Conservation (phyloP, 2,329 filamentous ascomycete species). For the Fusarium sarcochroum region DNA sequence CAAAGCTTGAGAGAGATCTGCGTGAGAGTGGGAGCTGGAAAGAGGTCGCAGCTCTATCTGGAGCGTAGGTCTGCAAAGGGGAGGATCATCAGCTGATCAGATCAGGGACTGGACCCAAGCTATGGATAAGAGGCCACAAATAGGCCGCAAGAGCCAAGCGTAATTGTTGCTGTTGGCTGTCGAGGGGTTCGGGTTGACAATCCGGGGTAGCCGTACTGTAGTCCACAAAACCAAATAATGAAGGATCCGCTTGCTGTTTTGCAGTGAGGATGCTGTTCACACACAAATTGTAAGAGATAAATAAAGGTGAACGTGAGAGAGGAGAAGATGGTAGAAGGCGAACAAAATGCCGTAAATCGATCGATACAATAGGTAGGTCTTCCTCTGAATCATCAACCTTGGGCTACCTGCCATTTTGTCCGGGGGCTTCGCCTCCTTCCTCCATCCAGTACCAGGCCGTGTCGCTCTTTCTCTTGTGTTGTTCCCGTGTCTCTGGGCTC, state of each 20-base stretch:
- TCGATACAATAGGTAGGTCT: constrained; percentile 1
- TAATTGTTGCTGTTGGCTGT: constrained; percentile 43
- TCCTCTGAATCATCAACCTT: constrained; percentile 11
- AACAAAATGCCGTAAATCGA: constrained; percentile 3
- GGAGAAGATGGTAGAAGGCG: background rate
- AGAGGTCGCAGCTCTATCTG: constrained; percentile 46
- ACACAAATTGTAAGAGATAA: constrained; percentile 6
- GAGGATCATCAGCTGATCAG: constrained; percentile 52
- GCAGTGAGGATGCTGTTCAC: constrained; percentile 18
- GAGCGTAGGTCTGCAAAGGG: constrained; percentile 45
- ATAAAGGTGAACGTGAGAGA: background rate
- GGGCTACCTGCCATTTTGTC: constrained; percentile 15
- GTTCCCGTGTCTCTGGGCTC: constrained; percentile 28
- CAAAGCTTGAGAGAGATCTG: constrained; percentile 43
- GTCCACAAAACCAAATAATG: constrained; percentile 40
- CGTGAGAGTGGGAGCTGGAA: constrained; percentile 41
- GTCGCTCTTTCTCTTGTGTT: constrained; percentile 15
- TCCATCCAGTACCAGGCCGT: background rate
- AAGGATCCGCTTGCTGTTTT: constrained; percentile 36
- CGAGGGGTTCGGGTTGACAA: constrained; percentile 40
- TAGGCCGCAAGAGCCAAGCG: constrained; percentile 35
- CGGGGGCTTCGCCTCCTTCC: constrained; percentile 36
- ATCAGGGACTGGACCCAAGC: constrained; percentile 34
- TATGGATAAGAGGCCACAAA: constrained; percentile 36
- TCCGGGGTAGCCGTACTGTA: constrained; percentile 47